phyloP scores from a whole-genome alignment of 441 rosid genomes.

The Breynia disticha region DNA sequence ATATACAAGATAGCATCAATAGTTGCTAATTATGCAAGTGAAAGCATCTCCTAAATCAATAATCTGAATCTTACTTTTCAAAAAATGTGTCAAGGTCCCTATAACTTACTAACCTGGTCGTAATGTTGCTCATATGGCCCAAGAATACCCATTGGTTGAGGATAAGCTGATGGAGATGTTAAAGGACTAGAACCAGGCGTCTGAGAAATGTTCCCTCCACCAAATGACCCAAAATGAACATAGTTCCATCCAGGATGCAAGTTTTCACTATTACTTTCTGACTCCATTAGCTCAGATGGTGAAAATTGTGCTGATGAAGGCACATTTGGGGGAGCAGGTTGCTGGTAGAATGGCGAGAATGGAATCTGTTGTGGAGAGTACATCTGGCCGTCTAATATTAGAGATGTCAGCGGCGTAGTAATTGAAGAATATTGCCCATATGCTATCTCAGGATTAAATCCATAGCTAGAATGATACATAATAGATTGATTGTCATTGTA shows the following conservation, averaged over 20 bases:
- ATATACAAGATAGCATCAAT: too few relatives aligned
- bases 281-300: conserved; percentile 30
- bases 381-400: conserved; percentile 52
- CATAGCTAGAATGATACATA: conserved; percentile 48
- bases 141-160: conserved; percentile 68
- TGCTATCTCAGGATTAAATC: conserved; percentile 44
- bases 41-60: too few relatives aligned
- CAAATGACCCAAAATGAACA: conserved; percentile 48
- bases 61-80: too few relatives aligned
- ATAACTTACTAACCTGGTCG: conserved; percentile 38
- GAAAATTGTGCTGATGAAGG: conserved; percentile 39
- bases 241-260: conserved; percentile 35
- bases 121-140: conserved; percentile 57
- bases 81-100: too few relatives aligned
- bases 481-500: conserved; percentile 50
- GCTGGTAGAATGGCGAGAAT: conserved; percentile 38
- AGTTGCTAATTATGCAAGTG: too few relatives aligned
- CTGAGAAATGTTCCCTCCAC: conserved; percentile 37
- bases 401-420: conserved; percentile 38
- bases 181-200: conserved; percentile 33
- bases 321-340: conserved; percentile 27
- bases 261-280: conserved; percentile 39
- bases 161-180: conserved; percentile 39
- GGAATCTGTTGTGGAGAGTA: conserved; percentile 48
- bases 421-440: conserved; percentile 49